phyloP scores from a whole-genome alignment of 2,329 filamentous ascomycete species.

The Dryadomyces quercivorus region DNA sequence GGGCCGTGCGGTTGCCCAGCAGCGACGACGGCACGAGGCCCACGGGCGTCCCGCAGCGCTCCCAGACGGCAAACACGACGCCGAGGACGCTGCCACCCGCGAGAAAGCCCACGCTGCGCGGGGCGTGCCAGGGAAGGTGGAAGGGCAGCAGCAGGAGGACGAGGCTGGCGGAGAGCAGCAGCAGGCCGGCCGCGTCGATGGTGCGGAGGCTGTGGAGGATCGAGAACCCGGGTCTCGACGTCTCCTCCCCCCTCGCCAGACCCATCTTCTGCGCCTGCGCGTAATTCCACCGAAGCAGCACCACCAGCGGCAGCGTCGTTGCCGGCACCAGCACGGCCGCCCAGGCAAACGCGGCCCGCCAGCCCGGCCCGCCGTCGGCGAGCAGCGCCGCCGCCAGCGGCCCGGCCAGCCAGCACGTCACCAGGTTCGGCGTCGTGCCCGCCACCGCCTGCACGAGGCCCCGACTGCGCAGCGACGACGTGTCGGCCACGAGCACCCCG shows the following conservation, averaged over 20 bases:
- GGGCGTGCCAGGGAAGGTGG: conserved; percentile 35
- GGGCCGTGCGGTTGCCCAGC: conserved; percentile 31
- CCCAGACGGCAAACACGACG: conserved; percentile 23
- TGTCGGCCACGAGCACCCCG: conserved; percentile 54
- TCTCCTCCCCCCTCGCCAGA: too few relatives aligned
- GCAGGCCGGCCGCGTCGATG: conserved; percentile 29
- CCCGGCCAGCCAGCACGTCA: conserved; percentile 48
- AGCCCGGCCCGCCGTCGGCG: conserved; percentile 2
- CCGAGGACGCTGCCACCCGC: conserved; percentile 24
- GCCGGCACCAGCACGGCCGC: conserved; percentile 42
- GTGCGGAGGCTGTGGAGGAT: conserved; percentile 6
- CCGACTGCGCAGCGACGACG: conserved; percentile 49
- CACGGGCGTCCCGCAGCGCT: conserved; percentile 22
- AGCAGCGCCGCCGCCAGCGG: conserved; percentile 40
- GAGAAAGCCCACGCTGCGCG: conserved; percentile 28
- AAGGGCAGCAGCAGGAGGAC: conserved; percentile 56
- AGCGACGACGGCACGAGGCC: conserved; percentile 28
- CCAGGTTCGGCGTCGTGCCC: conserved; percentile 48
- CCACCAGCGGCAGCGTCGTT: conserved; percentile 43
- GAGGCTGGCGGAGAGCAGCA: conserved; percentile 47
- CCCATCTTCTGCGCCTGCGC: too few relatives aligned
- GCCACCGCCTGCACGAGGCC: conserved; percentile 45
- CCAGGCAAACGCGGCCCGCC: background rate
- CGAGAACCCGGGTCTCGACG: too few relatives aligned
- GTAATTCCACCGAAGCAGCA: conserved; percentile 27